phyloP scores from a whole-genome alignment of 2,329 filamentous ascomycete genomes.

The Paecilomyces dactylethromorphus region DNA sequence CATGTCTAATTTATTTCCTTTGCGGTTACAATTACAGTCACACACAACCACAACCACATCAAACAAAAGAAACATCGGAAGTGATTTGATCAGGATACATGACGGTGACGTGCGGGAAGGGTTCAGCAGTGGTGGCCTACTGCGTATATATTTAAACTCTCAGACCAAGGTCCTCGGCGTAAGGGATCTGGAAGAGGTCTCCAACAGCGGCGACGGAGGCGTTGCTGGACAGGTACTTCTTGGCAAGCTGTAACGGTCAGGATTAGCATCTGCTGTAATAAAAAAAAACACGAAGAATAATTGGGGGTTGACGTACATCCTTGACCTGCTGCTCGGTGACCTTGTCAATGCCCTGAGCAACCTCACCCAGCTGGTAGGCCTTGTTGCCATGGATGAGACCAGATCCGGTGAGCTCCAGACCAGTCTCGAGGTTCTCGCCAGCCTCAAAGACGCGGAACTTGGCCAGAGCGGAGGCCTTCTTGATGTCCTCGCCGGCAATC shows the following conservation, averaged over 20 bases:
- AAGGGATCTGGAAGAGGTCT: conserved; percentile 85
- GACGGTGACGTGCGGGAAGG: conserved; percentile 17
- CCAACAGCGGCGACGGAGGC: conserved; percentile 84
- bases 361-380: conserved; percentile 74
- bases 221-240: conserved; percentile 80
- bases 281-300: neutral
- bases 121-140: neutral
- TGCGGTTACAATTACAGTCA: neutral
- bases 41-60: conserved; percentile 28
- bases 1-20: conserved; percentile 2
- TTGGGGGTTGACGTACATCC: conserved; percentile 55
- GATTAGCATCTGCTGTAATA: conserved; percentile 14
- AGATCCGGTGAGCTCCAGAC: conserved; percentile 76
- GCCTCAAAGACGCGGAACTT: conserved; percentile 87
- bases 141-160: conserved; percentile 63
- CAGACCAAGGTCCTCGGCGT: conserved; percentile 87
- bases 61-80: conserved; percentile 29
- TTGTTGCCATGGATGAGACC: conserved; percentile 75
- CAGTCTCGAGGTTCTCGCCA: conserved; percentile 69
- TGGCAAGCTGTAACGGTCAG: conserved; percentile 61
- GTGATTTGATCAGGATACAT: conserved; percentile 30
- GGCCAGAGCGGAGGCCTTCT: conserved; percentile 85
- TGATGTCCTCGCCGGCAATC: conserved; percentile 75
- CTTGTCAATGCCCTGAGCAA: conserved; percentile 69
- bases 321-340: conserved; percentile 82